Evolutionary conservation across 257 asterid genomes (phyloP).

Genomic region (Scutellaria baicalensis): DNA sequence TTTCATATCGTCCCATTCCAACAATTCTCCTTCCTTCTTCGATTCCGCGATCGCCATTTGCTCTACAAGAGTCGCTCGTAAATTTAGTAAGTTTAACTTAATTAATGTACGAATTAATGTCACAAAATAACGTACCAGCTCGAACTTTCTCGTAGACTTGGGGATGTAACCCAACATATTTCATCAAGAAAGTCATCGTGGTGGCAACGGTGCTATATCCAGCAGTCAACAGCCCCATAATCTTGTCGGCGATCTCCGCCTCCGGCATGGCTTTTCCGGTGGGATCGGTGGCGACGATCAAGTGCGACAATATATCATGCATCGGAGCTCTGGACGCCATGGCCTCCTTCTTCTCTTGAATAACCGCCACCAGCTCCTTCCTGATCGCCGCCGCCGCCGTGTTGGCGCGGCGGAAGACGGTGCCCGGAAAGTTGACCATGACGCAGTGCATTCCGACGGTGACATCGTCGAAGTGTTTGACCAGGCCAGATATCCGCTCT

Average conservation of each 20-base stretch:
- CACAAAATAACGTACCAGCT: constrained; percentile 34
- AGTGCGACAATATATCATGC: constrained; percentile 35
- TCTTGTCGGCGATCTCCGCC: constrained; percentile 54
- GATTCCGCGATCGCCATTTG: constrained; percentile 49
- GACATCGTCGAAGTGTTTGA: constrained; percentile 42
- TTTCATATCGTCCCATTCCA: constrained; percentile 64
- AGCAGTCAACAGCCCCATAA: constrained; percentile 65
- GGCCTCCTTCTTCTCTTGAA: constrained; percentile 48
- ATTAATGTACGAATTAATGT: background rate
- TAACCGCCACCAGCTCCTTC: constrained; percentile 41
- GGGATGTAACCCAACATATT: constrained; percentile 45
- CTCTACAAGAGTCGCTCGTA: constrained; percentile 22
- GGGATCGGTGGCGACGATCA: constrained; percentile 41
- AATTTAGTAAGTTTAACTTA: background rate
- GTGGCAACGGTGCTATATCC: constrained; percentile 74
- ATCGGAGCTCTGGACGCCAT: constrained; percentile 22
- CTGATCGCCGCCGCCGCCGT: constrained; percentile 54
- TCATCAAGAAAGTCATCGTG: constrained; percentile 50
- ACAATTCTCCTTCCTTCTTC: constrained; percentile 40
- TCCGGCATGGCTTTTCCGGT: constrained; percentile 44
- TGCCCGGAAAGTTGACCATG: constrained; percentile 49
- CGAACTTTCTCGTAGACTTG: constrained; percentile 41
- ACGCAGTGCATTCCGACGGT: constrained; percentile 54
- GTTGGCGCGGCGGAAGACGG: constrained; percentile 39
- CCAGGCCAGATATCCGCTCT: constrained; percentile 34